phyloP scores from a whole-genome alignment of 1,284 basidiomycete species.

The Cutaneotrichosporon sp. region DNA sequence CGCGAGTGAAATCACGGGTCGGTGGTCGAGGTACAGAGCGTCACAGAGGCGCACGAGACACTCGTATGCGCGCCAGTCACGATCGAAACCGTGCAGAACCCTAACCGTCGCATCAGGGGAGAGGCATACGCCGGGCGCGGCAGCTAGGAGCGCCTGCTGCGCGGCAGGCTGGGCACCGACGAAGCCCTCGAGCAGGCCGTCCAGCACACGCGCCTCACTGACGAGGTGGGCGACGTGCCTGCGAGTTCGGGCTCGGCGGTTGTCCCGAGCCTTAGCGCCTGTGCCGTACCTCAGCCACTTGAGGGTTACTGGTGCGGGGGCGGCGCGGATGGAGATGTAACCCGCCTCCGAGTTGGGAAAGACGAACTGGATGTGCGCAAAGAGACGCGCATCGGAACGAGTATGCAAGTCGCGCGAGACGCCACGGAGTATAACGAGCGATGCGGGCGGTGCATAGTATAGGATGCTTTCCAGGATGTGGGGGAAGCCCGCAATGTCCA shows the following conservation, averaged over 20 bases:
- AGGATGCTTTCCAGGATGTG: slow-evolving; percentile 2
- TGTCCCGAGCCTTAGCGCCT: not conserved
- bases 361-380: slow-evolving; percentile 1
- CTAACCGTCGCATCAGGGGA: too few relatives aligned
- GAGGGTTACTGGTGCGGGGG: not conserved
- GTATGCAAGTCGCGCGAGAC: not conserved
- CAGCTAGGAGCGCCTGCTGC: not conserved
- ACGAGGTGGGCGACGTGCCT: not conserved
- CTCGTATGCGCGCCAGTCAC: too few relatives aligned
- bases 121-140: too few relatives aligned
- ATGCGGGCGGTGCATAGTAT: not conserved
- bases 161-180: not conserved
- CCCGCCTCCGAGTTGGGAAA: not conserved
- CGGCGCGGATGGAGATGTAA: not conserved
- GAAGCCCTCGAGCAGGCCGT: not conserved
- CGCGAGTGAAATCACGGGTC: too few relatives aligned
- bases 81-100: too few relatives aligned
- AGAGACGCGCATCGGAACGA: slow-evolving; percentile 4
- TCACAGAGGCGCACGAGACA: too few relatives aligned
- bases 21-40: too few relatives aligned
- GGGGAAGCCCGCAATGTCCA: not conserved
- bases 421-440: not conserved
- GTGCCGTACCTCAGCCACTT: slow-evolving; percentile 2
- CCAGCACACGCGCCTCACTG: not conserved
- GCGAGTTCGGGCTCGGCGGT: not conserved